These are phyloP conservation scores for Saccharomyces pastorianus DNA, from an alignment of 1,139 yeast species.

Conservation along the genomic window DNA sequence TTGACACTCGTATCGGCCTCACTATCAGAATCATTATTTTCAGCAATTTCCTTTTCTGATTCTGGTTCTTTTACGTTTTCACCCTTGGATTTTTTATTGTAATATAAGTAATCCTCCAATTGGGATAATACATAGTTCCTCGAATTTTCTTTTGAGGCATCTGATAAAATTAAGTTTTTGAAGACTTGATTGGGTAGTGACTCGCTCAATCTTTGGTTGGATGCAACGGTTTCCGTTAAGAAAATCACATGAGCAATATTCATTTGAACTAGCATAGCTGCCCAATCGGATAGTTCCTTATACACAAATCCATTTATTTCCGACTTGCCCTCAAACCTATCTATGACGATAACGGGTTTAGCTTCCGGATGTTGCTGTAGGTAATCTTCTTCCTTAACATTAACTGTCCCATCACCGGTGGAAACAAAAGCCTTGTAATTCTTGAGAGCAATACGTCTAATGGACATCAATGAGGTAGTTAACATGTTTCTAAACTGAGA, in stretches of 20 bases:
- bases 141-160: conserved; percentile 70
- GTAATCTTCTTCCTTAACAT: conserved; percentile 67
- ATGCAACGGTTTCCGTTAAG: conserved; percentile 78
- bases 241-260: conserved; percentile 85
- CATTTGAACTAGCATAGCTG: conserved; percentile 63
- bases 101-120: conserved; percentile 32
- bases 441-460: conserved; percentile 60
- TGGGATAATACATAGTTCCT: conserved; percentile 62
- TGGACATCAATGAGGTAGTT: conserved; percentile 61
- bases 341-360: conserved; percentile 80
- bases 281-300: conserved; percentile 80
- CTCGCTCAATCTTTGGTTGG: conserved; percentile 56
- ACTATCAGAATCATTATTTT: conserved; percentile 8
- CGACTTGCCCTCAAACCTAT: conserved; percentile 56
- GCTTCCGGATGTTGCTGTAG: conserved; percentile 79
- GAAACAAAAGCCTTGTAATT: conserved; percentile 30
- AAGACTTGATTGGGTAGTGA: conserved; percentile 83
- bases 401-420: conserved; percentile 28
- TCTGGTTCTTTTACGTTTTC: conserved; percentile 14
- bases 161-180: conserved; percentile 65
- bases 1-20: not conserved
- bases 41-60: conserved; percentile 13
- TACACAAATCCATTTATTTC: conserved; percentile 64
- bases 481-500: conserved; percentile 78
- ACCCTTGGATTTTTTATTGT: conserved; percentile 13